Conservation (phyloP, 495 filamentous ascomycete species). For the Hypoxylon lenormandii region DNA sequence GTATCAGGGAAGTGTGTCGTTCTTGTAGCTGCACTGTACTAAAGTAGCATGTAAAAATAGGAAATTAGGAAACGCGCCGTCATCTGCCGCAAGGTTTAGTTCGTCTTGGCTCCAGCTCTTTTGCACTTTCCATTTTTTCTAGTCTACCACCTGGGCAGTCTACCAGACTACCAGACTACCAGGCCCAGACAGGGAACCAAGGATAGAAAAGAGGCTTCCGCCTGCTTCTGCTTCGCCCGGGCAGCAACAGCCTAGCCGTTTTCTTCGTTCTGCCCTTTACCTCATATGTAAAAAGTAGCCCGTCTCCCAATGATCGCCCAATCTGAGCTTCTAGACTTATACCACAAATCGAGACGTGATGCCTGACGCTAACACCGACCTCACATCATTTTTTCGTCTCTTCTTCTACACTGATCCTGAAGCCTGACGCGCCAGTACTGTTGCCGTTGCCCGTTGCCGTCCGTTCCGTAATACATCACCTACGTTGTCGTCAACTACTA, state of each 20-base stretch:
- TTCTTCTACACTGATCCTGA: conserved; percentile 1
- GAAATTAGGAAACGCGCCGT: conserved; percentile 40
- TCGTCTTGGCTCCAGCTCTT: conserved; percentile 41
- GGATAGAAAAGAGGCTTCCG: conserved; percentile 28
- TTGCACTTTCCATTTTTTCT: conserved; percentile 31
- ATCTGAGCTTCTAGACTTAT: conserved; percentile 22
- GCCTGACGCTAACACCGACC: conserved; percentile 10
- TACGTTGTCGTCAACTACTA: conserved; percentile 2
- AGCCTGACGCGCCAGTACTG: conserved; percentile 16
- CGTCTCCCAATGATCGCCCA: conserved; percentile 33
- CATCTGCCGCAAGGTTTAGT: conserved; percentile 45
- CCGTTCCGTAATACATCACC: conserved; percentile 5
- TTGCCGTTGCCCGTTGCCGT: no score
- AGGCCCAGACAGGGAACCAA: no score
- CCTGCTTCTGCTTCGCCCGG: conserved; percentile 1
- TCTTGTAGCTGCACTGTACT: conserved; percentile 22
- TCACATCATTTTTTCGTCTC: neutral
- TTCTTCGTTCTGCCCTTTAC: conserved; percentile 18
- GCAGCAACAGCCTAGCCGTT: conserved; percentile 15
- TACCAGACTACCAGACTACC: conserved; percentile 20
- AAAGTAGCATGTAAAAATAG: conserved; percentile 44
- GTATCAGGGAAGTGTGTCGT: neutral
- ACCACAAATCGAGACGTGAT: conserved; percentile 29
- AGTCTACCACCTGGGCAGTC: conserved; percentile 32
- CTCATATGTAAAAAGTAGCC: conserved; percentile 45